phyloP scores from a whole-genome alignment of 1,139 yeast genomes.

The Hanseniaspora uvarum region DNA sequence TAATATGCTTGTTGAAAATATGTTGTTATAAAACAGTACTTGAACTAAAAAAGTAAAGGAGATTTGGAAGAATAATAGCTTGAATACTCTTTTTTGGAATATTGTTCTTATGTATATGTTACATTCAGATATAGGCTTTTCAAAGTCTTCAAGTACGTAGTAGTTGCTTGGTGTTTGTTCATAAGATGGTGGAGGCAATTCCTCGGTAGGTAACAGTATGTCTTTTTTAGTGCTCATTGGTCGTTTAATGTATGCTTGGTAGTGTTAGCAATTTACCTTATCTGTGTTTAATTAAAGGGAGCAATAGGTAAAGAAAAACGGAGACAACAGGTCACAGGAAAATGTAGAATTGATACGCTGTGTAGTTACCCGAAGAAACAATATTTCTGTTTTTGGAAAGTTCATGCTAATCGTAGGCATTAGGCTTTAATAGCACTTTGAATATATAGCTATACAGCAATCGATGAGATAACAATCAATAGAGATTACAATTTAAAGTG shows the following conservation, averaged over 20 bases:
- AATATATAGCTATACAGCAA: no score
- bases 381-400: no score
- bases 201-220: constrained; percentile 1
- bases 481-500: no score
- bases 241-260: neutral
- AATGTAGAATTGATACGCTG: neutral
- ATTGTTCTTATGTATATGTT: constrained; percentile 16
- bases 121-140: constrained; percentile 13
- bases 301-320: neutral
- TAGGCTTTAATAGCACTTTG: no score
- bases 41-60: constrained; percentile 12
- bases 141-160: constrained; percentile 14
- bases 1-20: constrained; percentile 9
- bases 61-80: constrained; percentile 11
- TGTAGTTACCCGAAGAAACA: no score
- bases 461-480: no score
- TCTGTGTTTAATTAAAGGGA: neutral
- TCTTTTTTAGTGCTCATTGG: constrained; percentile 13
- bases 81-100: constrained; percentile 15
- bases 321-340: neutral
- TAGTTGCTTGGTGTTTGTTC: neutral
- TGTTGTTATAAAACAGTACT: constrained; percentile 8
- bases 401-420: no score
- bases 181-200: constrained; percentile 6
- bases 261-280: neutral